Evolutionary conservation across 73 alveolate genomes (phyloP).

Genomic region (Paramecium primaurelia): DNA sequence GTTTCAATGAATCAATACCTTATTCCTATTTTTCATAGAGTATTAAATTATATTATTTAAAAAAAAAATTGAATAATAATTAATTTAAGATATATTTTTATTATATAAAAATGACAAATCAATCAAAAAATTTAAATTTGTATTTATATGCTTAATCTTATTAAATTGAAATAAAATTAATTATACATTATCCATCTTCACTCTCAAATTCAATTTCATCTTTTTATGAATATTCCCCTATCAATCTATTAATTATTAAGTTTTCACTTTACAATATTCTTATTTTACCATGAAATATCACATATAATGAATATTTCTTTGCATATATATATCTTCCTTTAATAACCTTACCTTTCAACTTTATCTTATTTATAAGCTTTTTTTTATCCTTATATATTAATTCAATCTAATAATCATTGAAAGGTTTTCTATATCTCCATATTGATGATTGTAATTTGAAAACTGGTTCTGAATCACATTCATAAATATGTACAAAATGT

Average conservation of each 20-base stretch:
- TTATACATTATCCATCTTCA: background rate
- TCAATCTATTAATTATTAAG: background rate
- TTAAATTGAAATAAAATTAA: background rate
- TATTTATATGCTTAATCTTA: background rate
- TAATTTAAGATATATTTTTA: background rate
- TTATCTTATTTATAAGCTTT: background rate
- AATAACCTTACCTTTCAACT: background rate
- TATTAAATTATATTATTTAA: background rate
- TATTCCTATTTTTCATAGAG: background rate
- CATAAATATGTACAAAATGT: background rate
- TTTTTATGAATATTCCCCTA: background rate
- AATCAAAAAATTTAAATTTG: background rate
- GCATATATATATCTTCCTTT: background rate
- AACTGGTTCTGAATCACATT: background rate
- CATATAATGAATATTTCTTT: background rate
- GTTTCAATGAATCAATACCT: background rate
- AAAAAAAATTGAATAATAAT: background rate
- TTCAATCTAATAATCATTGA: background rate
- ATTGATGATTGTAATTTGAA: background rate
- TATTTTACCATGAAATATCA: background rate
- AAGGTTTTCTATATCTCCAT: background rate
- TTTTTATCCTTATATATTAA: background rate
- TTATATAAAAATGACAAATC: background rate
- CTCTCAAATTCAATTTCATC: background rate
- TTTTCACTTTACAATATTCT: background rate